Conservation (phyloP, 225 moss, liverwort and hornwort species). For the Thuidium tamariscinum region DNA sequence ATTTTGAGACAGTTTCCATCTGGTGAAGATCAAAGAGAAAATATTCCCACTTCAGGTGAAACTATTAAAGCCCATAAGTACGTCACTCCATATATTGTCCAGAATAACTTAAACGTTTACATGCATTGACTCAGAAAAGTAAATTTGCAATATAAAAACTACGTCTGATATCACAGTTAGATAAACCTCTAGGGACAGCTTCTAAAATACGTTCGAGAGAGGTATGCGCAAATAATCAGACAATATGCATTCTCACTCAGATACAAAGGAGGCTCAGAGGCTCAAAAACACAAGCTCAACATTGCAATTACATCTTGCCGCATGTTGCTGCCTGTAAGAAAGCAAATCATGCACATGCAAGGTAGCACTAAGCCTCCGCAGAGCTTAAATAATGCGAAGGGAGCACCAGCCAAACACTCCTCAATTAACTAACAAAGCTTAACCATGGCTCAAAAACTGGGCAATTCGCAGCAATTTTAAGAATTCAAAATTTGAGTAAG, state of each 20-base stretch:
- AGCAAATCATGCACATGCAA: not conserved
- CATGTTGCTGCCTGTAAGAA: not conserved
- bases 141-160: not conserved
- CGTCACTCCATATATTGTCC: not conserved
- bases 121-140: not conserved
- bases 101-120: not conserved
- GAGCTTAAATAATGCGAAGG: not conserved
- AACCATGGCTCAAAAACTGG: not conserved
- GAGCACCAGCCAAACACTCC: not conserved
- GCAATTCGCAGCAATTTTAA: not conserved
- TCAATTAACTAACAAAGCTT: not conserved
- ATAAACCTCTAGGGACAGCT: not conserved
- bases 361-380: not conserved
- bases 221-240: not conserved
- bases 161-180: not conserved
- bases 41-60: not conserved
- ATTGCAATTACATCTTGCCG: not conserved
- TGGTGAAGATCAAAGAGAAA: not conserved
- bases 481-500: not conserved
- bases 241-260: not conserved
- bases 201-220: not conserved
- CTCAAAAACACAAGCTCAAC: not conserved
- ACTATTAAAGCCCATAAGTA: not conserved
- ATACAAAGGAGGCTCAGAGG: not conserved
- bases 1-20: slow-evolving; percentile 28